phyloP scores from a whole-genome alignment of 2,329 filamentous ascomycete species.

The Claviceps africana region DNA sequence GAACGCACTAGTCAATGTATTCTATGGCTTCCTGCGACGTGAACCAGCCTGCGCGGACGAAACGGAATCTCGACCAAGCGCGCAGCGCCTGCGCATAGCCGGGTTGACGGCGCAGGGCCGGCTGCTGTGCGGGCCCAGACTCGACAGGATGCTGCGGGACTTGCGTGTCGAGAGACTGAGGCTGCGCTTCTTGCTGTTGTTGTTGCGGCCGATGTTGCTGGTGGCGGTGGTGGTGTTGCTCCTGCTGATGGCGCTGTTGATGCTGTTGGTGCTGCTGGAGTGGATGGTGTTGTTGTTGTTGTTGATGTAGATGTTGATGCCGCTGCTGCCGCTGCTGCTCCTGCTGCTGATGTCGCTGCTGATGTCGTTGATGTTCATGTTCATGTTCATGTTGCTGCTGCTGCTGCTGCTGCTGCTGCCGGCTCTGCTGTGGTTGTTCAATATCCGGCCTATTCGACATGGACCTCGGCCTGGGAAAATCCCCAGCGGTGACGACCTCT shows the following conservation, averaged over 20 bases:
- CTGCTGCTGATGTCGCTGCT: background rate
- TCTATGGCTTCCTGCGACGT: constrained; percentile 83
- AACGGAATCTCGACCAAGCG: constrained; percentile 85
- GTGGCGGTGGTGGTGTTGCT: background rate
- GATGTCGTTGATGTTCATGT: background rate
- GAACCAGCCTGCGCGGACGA: constrained; percentile 95
- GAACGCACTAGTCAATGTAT: constrained; percentile 75
- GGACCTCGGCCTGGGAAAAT: constrained; percentile 5
- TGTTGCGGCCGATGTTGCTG: background rate
- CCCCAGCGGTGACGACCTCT: constrained; percentile 1
- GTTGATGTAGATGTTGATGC: background rate
- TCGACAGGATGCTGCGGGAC: constrained; percentile 26
- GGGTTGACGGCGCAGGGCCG: constrained; percentile 32
- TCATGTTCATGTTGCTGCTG: background rate
- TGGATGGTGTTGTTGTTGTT: background rate
- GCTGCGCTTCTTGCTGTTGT: background rate
- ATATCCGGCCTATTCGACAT: constrained; percentile 7
- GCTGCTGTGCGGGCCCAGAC: constrained; percentile 28
- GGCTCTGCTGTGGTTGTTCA: constrained; percentile 2
- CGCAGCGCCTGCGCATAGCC: constrained; percentile 58
- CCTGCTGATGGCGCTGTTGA: background rate
- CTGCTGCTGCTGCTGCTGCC: background rate
- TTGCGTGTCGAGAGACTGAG: background rate
- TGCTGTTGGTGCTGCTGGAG: background rate
- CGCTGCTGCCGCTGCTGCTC: background rate